Evolutionary conservation across 495 filamentous ascomycete species (phyloP), one percentile per base, ranked within the genome.

Genomic region (Massariosphaeria phaeospora): DNA sequence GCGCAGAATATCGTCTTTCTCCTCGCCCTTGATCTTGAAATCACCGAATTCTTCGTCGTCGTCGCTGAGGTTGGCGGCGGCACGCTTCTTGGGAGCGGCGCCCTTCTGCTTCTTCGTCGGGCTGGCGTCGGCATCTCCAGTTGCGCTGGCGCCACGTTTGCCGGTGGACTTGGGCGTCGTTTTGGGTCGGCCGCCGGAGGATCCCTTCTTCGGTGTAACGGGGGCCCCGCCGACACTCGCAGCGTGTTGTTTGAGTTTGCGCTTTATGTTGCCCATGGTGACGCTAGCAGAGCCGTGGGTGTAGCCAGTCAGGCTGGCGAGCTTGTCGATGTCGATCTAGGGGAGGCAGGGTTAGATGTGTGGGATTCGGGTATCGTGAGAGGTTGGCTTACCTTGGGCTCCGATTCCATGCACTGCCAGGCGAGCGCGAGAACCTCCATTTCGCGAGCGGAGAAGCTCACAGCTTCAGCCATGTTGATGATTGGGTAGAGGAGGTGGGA

Each of bases 271-370:
- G 26, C 57, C 48, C n/a, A 61, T n/a, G 20, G 57, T 64, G 26
- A 57, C 52, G 9, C 17, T 12, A 29, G 61, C 56, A 26, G 47
- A 38, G 27, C 42, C 27, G 18, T 20, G 11, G 26, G 38, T 52
- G 25, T 61, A 64, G 33, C 57, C 57, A 33, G 57, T 31, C 1
- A 64, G 47, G 1, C 33, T 12, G 17, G 52, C 57, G 18, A 64
- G 52, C 30, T 64, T 64, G n/a, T 30, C 43, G 26, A 48, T 47
- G 61, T 64, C 39, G 52, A 64, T 61, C 61, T 61, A 36, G 30
- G 15, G 34, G 17, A 26, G 18, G 27, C 5, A 27, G 40, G n/a
- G 11, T 27, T 47, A 3, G 26, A 30, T 17, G 21, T 1, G 10
- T 46, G 39, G n/a, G 7, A 2, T 33, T 25, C 15, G 48, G 36